Evolutionary conservation across 2,329 filamentous ascomycete species (phyloP).

Genomic region (Alternaria sp.): DNA sequence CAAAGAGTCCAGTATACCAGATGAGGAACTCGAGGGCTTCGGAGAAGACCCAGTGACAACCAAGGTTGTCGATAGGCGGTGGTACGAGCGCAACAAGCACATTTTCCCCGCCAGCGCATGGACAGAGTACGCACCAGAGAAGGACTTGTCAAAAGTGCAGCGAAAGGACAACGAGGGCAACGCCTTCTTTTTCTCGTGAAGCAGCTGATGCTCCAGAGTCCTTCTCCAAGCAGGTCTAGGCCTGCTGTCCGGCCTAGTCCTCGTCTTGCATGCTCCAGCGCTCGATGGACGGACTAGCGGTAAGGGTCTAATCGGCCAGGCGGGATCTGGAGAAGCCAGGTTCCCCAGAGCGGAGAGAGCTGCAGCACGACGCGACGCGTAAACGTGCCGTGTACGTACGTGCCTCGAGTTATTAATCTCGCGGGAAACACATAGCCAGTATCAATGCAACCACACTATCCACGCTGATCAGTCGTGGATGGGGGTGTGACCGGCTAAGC

Average conservation of each 20-base stretch:
- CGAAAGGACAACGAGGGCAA: constrained; percentile 89
- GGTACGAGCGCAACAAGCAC: constrained; percentile 98
- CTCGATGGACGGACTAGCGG: not conserved
- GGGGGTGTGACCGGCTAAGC: constrained; percentile 37
- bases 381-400: constrained; percentile 8
- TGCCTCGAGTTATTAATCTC: constrained; percentile 2
- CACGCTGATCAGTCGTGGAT: constrained; percentile 28
- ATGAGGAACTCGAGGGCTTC: constrained; percentile 71
- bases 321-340: constrained; percentile 10
- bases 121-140: constrained; percentile 92
- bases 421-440: constrained; percentile 20
- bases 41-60: constrained; percentile 80
- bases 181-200: constrained; percentile 74
- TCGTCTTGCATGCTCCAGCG: not conserved
- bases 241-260: not conserved
- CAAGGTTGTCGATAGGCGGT: constrained; percentile 93
- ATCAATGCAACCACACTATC: constrained; percentile 23
- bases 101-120: constrained; percentile 96
- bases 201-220: not conserved
- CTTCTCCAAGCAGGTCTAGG: not conserved
- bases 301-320: constrained; percentile 10
- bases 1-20: constrained; percentile 54
- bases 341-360: constrained; percentile 11
- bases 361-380: constrained; percentile 11
- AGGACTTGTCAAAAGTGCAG: constrained; percentile 80